phyloP scores from a whole-genome alignment of 1,284 basidiomycete genomes.

The Ceratobasidium theobromae region DNA sequence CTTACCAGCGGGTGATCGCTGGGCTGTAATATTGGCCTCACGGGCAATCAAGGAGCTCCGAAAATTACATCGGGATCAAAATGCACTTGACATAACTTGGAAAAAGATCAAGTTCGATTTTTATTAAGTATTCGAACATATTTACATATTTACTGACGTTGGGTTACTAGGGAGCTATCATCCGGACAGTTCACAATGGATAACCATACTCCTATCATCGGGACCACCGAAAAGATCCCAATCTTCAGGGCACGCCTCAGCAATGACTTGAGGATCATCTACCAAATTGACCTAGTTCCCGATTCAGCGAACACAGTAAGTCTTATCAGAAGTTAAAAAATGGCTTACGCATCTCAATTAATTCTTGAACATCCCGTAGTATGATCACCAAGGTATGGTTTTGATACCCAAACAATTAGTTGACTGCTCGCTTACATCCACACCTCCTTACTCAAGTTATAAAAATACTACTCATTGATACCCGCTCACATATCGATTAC shows the following conservation, averaged over 20 bases:
- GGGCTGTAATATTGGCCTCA: background rate
- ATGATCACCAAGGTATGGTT: slow-evolving; percentile 23
- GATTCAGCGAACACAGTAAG: background rate
- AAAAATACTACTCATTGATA: background rate
- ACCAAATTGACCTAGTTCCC: slow-evolving; percentile 13
- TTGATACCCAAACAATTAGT: too few relatives aligned
- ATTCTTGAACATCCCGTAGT: background rate
- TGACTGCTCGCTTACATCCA: background rate
- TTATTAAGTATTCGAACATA: too few relatives aligned
- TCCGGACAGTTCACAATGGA: background rate
- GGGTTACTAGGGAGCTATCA: slow-evolving; percentile 15
- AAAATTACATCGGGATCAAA: slow-evolving; percentile 5
- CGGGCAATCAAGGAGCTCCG: background rate
- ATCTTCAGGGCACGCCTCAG: slow-evolving; percentile 11
- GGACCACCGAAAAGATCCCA: background rate
- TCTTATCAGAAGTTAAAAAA: background rate
- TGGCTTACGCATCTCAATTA: background rate
- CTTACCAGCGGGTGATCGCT: background rate
- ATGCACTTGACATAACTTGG: background rate
- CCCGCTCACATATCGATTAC: slow-evolving; percentile 6
- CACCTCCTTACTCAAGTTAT: background rate
- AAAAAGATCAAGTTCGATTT: too few relatives aligned
- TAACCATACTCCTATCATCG: background rate
- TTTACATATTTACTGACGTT: too few relatives aligned
- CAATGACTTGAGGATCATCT: slow-evolving; percentile 21